phyloP scores from a whole-genome alignment of 1,284 basidiomycete genomes.

The Ustilago cynodontis region DNA sequence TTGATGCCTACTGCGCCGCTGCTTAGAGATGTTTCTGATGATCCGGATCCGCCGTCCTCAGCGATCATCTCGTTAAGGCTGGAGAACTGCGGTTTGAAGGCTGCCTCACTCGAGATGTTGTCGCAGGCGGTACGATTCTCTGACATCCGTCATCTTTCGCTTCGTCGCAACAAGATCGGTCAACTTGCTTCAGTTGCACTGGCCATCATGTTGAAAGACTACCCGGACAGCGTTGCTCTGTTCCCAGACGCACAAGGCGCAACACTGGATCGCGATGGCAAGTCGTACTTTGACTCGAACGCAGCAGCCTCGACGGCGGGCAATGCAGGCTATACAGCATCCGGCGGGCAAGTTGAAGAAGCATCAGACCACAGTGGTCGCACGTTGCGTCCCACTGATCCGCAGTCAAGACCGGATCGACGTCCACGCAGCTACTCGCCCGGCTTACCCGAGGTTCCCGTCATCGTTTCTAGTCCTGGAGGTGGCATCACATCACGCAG shows the following conservation, averaged over 20 bases:
- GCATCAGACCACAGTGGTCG: slow-evolving; percentile 21
- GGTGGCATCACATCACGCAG: slow-evolving; percentile 59
- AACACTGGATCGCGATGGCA: slow-evolving; percentile 11
- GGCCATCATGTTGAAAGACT: slow-evolving; percentile 60
- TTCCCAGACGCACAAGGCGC: neutral
- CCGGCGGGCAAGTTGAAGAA: neutral
- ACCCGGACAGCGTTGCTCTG: slow-evolving; percentile 44
- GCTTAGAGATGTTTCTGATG: slow-evolving; percentile 47
- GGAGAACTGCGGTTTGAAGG: slow-evolving; percentile 63
- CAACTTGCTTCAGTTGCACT: slow-evolving; percentile 48
- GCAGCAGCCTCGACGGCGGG: neutral
- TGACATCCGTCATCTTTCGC: slow-evolving; percentile 63
- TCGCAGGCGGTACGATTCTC: slow-evolving; percentile 62
- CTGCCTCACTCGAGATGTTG: slow-evolving; percentile 57
- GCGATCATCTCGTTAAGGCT: slow-evolving; percentile 61
- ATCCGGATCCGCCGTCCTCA: slow-evolving; percentile 43
- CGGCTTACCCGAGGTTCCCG: slow-evolving; percentile 54
- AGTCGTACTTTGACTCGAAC: slow-evolving; percentile 34
- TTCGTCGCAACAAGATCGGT: slow-evolving; percentile 62
- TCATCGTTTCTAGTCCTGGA: slow-evolving; percentile 59
- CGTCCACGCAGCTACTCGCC: slow-evolving; percentile 57
- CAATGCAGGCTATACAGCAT: neutral
- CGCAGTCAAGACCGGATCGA: slow-evolving; percentile 22
- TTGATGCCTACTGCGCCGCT: slow-evolving; percentile 63
- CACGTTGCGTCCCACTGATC: slow-evolving; percentile 13